phyloP scores from a whole-genome alignment of 1,139 yeast genomes.

The Suhomyces kunorum region DNA sequence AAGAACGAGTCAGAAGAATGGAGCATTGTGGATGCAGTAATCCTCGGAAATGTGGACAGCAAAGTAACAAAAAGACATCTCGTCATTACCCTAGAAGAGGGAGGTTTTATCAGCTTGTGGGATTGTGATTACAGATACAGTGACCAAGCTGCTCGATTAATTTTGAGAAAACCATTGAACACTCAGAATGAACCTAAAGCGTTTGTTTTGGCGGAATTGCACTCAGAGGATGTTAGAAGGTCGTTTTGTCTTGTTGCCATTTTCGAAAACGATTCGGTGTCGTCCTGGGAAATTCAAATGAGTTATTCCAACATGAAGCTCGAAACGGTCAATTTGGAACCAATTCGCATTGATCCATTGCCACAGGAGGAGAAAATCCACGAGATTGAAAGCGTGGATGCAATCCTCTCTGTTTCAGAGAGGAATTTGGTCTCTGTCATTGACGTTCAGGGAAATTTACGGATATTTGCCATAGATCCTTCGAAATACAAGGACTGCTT shows the following conservation, averaged over 20 bases:
- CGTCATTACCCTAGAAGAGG: constrained; percentile 54
- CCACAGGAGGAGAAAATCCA: constrained; percentile 36
- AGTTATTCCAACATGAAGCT: constrained; percentile 19
- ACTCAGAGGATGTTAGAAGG: constrained; percentile 3
- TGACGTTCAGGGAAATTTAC: constrained; percentile 55
- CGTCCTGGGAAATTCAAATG: constrained; percentile 32
- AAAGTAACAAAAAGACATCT: constrained; percentile 29
- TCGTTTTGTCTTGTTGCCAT: constrained; percentile 31
- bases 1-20: constrained; percentile 7
- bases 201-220: constrained; percentile 26
- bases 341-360: constrained; percentile 10
- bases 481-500: not conserved
- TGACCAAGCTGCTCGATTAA: constrained; percentile 31
- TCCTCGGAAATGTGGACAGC: constrained; percentile 33
- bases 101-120: constrained; percentile 63
- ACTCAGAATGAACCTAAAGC: constrained; percentile 27
- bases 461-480: constrained; percentile 33
- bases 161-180: constrained; percentile 20
- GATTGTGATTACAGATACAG: constrained; percentile 49
- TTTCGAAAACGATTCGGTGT: constrained; percentile 26
- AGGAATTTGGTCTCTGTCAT: constrained; percentile 61
- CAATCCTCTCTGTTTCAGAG: constrained; percentile 39
- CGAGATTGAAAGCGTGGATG: constrained; percentile 63
- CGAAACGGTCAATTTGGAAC: not conserved
- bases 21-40: constrained; percentile 34